Evolutionary conservation across 495 filamentous ascomycete genomes (phyloP), one percentile per base, ranked within the genome.

Genomic region (Xeromyces bisporus): DNA sequence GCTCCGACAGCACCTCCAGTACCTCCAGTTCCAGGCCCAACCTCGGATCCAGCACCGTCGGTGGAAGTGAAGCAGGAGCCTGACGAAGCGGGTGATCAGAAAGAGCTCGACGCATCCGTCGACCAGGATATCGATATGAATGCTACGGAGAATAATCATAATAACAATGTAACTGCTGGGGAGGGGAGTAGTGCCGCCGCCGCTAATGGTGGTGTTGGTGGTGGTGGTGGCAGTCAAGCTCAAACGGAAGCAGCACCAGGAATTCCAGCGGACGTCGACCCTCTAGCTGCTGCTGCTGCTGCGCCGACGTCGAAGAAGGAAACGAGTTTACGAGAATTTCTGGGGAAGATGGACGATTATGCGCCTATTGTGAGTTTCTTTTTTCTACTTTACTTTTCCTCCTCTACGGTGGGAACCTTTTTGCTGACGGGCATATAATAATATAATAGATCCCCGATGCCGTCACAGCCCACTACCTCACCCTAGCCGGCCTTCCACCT

Each of bases 401-500:
- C 29, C 4, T 20, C 28, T 15, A 35, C 9, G 24, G n/a, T 27
- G 18, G 15, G 30, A 31, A 24, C 13, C n/a, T n/a, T n/a, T n/a
- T n/a, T n/a, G n/a, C n/a, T n/a, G n/a, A n/a, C n/a, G n/a, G n/a
- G n/a, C n/a, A n/a, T n/a, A n/a, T n/a, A n/a, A n/a, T n/a, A n/a
- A n/a, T n/a, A n/a, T n/a, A n/a, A n/a, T 45, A 96, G 87, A 96
- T 97, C 40, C 89, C 89, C 28, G 89, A 97, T 54, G 89, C 89
- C 7, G 87, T 97, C 18, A 96, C 85, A 42, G 75, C 89, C 45
- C 93, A 94, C 67, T 96, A 96, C 66, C 82, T 96, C 56, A 87
- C 86, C 10, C 75, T 89, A 42, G 83, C 84, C 46, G 89, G 89
- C 32, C 79, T 94, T 7, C 84, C 86, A 11, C 85, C 89, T 3